These are phyloP conservation scores for Porcisia deanei DNA, from an alignment of 208 protist species.

Conservation along the genomic window DNA sequence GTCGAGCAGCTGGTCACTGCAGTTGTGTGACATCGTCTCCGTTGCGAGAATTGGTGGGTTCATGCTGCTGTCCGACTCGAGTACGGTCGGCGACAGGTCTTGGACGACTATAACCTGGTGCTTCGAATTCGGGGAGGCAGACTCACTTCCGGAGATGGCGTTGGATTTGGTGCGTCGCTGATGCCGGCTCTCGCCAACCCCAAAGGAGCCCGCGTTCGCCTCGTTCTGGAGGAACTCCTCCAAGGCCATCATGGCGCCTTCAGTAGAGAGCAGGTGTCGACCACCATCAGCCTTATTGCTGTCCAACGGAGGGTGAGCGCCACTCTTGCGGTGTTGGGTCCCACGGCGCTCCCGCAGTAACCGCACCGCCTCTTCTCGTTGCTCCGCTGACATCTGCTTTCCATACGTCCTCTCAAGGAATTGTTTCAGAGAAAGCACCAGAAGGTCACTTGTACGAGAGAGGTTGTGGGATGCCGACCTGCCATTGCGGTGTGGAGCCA, in stretches of 20 bases:
- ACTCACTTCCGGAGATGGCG: background rate
- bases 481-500: background rate
- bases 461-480: background rate
- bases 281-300: background rate
- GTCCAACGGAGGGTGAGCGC: background rate
- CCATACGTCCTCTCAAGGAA: slow-evolving; percentile 46
- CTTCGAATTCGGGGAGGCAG: background rate
- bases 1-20: background rate
- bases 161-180: background rate
- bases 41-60: background rate
- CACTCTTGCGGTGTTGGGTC: slow-evolving; percentile 8
- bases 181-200: background rate
- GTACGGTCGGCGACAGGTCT: background rate
- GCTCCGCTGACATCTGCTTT: slow-evolving; percentile 30
- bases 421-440: slow-evolving; percentile 13
- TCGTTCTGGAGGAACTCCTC: background rate
- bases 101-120: background rate
- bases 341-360: slow-evolving; percentile 33
- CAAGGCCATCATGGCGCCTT: background rate
- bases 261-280: background rate
- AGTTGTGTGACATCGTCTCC: background rate
- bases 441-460: background rate
- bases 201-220: background rate
- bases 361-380: slow-evolving; percentile 31
- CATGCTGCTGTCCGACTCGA: background rate